These are phyloP conservation scores for Xylaria sp. DNA, from an alignment of 2,329 filamentous ascomycete species.

Conservation along the genomic window DNA sequence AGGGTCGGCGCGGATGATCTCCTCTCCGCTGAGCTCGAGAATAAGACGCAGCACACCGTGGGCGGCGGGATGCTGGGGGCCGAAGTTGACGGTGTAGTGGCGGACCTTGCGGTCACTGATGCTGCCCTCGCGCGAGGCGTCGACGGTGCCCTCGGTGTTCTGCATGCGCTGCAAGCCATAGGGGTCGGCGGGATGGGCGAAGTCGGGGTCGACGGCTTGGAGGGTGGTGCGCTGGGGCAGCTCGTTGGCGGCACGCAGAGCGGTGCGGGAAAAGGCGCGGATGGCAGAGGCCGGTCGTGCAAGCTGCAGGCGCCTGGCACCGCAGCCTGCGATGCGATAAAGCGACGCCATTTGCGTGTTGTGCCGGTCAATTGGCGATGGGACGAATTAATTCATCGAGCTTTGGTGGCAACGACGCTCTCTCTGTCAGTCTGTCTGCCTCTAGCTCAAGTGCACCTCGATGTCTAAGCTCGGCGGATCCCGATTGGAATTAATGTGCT, in stretches of 20 bases:
- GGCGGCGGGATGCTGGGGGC: constrained; percentile 96
- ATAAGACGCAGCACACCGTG: constrained; percentile 98
- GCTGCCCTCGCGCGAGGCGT: constrained; percentile 55
- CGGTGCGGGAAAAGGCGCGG: constrained; percentile 69
- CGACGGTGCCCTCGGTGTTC: constrained; percentile 48
- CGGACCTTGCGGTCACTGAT: constrained; percentile 80
- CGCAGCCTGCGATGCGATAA: constrained; percentile 73
- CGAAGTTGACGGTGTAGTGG: constrained; percentile 99
- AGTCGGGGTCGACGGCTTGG: constrained; percentile 69
- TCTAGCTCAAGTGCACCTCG: neutral
- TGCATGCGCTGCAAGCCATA: constrained; percentile 54
- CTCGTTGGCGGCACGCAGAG: constrained; percentile 62
- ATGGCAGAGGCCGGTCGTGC: constrained; percentile 29
- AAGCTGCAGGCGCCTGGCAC: constrained; percentile 67
- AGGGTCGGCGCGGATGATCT: constrained; percentile 94
- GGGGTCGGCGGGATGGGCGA: constrained; percentile 57
- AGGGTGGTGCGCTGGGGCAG: constrained; percentile 65
- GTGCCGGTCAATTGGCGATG: constrained; percentile 40
- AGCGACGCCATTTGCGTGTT: constrained; percentile 68
- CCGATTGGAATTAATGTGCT: constrained; percentile 35
- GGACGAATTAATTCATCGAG: constrained; percentile 27
- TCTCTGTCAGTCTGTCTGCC: too few species aligned
- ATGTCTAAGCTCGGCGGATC: neutral
- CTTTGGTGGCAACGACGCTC: constrained; percentile 23
- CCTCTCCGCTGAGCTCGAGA: constrained; percentile 95